Evolutionary conservation across 2,329 filamentous ascomycete genomes (phyloP).

Genomic region (Colletotrichum destructivum): DNA sequence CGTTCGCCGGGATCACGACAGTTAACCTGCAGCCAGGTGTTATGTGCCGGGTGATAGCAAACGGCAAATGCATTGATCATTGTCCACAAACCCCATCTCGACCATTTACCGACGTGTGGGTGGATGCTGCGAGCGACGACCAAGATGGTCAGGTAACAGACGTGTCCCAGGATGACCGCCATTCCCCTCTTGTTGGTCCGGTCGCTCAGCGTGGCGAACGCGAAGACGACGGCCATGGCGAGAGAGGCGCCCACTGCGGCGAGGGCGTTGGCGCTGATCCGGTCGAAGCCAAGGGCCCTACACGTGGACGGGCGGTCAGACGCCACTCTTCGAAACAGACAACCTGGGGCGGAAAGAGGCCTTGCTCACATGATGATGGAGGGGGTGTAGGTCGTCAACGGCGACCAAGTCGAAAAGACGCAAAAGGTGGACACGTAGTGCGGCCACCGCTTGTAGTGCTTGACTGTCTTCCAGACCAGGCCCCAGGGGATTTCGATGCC

Average conservation of each 20-base stretch:
- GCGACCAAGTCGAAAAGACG: constrained; percentile 68
- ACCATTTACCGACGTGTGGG: constrained; percentile 62
- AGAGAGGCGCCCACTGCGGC: constrained; percentile 60
- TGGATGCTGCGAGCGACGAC: constrained; percentile 59
- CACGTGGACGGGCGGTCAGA: constrained; percentile 5
- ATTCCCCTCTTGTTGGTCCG: constrained; percentile 59
- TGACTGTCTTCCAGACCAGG: constrained; percentile 60
- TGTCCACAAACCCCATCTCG: constrained; percentile 66
- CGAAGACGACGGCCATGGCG: constrained; percentile 62
- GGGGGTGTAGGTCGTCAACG: constrained; percentile 66
- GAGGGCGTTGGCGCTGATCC: constrained; percentile 63
- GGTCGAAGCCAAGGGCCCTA: constrained; percentile 61
- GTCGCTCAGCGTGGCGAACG: constrained; percentile 65
- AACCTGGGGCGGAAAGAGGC: neutral
- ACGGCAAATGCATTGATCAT: constrained; percentile 65
- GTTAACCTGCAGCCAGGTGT: constrained; percentile 68
- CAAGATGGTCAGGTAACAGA: constrained; percentile 61
- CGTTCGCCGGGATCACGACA: constrained; percentile 62
- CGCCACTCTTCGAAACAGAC: neutral
- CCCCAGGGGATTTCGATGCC: constrained; percentile 55
- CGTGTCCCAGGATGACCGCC: constrained; percentile 60
- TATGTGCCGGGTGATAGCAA: constrained; percentile 68
- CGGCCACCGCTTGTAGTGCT: constrained; percentile 62
- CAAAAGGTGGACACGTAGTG: constrained; percentile 65
- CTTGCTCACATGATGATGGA: constrained; percentile 57